Evolutionary conservation across 306 rosid species (phyloP).

Genomic region (Fragaria iinumae): DNA sequence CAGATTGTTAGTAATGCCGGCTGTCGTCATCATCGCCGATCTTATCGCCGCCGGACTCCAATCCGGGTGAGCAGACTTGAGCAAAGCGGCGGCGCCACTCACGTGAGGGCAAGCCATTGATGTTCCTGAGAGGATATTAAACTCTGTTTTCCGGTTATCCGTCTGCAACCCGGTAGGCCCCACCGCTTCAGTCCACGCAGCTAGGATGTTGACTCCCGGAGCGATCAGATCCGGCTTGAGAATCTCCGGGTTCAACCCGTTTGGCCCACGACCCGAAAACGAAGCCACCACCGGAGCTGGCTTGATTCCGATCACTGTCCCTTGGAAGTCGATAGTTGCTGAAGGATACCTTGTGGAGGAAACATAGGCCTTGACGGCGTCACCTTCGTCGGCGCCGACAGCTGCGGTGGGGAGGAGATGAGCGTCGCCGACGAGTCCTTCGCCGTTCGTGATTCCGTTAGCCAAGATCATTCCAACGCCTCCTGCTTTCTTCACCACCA

Average conservation of each 20-base stretch:
- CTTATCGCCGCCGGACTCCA: conserved; percentile 88
- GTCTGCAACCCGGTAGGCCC: conserved; percentile 76
- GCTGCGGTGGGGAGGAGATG: conserved; percentile 82
- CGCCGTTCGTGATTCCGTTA: conserved; percentile 72
- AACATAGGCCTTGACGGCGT: conserved; percentile 55
- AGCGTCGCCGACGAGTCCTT: conserved; percentile 83
- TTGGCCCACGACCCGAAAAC: conserved; percentile 77
- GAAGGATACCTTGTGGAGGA: conserved; percentile 48
- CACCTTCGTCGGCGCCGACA: conserved; percentile 69
- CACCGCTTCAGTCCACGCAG: conserved; percentile 79
- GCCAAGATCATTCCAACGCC: conserved; percentile 90
- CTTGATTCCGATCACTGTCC: conserved; percentile 75
- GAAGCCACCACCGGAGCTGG: conserved; percentile 92
- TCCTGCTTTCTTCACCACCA: conserved; percentile 83
- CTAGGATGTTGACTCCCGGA: conserved; percentile 84
- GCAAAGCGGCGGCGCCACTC: conserved; percentile 80
- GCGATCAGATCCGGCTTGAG: conserved; percentile 88
- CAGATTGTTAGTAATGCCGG: conserved; percentile 45
- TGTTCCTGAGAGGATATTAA: conserved; percentile 82
- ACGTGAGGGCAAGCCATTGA: conserved; percentile 97
- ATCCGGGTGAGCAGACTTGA: conserved; percentile 84
- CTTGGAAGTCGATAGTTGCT: conserved; percentile 71
- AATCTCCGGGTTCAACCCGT: conserved; percentile 64
- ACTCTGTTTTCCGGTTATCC: conserved; percentile 64
- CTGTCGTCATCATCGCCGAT: conserved; percentile 93